Evolutionary conservation across 2,329 filamentous ascomycete genomes (phyloP).

Genomic region (Dichotomopilus funicola): DNA sequence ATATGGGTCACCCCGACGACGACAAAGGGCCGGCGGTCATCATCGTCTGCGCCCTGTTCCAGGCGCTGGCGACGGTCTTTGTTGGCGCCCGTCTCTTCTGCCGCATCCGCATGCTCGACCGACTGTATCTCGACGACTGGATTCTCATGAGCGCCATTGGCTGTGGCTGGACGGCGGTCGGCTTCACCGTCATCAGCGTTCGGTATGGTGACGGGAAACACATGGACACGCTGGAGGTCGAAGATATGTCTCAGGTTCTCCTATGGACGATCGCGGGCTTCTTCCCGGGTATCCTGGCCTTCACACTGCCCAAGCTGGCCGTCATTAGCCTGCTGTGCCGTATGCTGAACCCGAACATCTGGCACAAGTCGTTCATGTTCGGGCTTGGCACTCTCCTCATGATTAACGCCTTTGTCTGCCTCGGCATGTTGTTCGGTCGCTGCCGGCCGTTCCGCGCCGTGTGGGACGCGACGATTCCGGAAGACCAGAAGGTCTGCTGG

Average conservation of each 20-base stretch:
- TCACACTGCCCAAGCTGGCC: constrained; percentile 37
- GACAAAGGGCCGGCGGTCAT: constrained; percentile 32
- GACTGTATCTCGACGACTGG: constrained; percentile 33
- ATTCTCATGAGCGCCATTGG: constrained; percentile 9
- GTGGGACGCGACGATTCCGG: constrained; percentile 31
- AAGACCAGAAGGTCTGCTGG: constrained; percentile 29
- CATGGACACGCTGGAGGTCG: constrained; percentile 25
- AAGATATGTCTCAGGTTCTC: constrained; percentile 27
- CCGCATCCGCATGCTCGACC: constrained; percentile 27
- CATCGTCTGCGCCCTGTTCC: constrained; percentile 28
- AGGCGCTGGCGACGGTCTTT: constrained; percentile 27
- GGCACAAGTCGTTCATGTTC: constrained; percentile 28
- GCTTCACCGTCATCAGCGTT: constrained; percentile 30
- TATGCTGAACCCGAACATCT: constrained; percentile 31
- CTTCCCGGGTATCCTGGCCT: constrained; percentile 33
- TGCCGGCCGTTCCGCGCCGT: constrained; percentile 34
- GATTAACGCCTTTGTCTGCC: constrained; percentile 29
- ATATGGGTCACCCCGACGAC: constrained; percentile 10
- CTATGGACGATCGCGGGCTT: constrained; percentile 33
- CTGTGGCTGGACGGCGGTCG: constrained; percentile 30
- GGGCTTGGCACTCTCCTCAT: constrained; percentile 27
- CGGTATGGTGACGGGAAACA: constrained; percentile 35
- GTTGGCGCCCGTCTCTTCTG: constrained; percentile 31
- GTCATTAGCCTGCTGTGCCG: constrained; percentile 34
- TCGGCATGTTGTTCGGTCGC: constrained; percentile 37